Evolutionary conservation across 1,284 basidiomycete species (phyloP).

Genomic region (Ceratobasidium theobromae): DNA sequence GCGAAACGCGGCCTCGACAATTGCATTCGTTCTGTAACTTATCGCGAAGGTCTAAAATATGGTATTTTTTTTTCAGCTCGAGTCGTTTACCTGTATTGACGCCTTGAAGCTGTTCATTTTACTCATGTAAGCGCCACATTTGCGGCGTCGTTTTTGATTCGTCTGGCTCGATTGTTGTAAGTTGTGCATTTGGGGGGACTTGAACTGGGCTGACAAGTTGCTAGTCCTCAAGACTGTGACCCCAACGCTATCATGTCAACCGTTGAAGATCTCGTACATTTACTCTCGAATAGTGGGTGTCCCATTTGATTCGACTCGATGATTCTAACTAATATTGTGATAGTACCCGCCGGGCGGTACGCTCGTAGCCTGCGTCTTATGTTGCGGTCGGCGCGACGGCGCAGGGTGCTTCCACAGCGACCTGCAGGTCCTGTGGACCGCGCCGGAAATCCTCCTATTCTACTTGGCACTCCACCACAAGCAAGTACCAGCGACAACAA

Average conservation of each 20-base stretch:
- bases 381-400: conserved; percentile 74
- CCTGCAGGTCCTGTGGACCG: conserved; percentile 38
- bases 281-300: conserved; percentile 71
- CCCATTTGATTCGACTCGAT: conserved; percentile 16
- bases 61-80: conserved; percentile 49
- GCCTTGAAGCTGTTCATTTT: conserved; percentile 71
- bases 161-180: conserved; percentile 82
- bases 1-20: conserved; percentile 70
- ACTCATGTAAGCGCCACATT: conserved; percentile 92
- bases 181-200: conserved; percentile 41
- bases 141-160: conserved; percentile 83
- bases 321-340: conserved; percentile 29
- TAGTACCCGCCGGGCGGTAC: conserved; percentile 87
- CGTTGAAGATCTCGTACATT: conserved; percentile 72
- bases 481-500: conserved; percentile 3
- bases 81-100: conserved; percentile 33
- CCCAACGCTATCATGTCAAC: conserved; percentile 70
- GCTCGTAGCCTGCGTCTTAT: conserved; percentile 84
- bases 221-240: conserved; percentile 80
- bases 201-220: conserved; percentile 7
- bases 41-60: conserved; percentile 87
- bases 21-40: conserved; percentile 73
- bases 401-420: conserved; percentile 59
- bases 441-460: conserved; percentile 34
- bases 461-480: conserved; percentile 20